Percentiles rank a stretch among this genome's conserved stretches.
phyloP scores from a whole-genome alignment of 2,329 filamentous ascomycete genomes.

The Aspergillus pseudotamarii region DNA sequence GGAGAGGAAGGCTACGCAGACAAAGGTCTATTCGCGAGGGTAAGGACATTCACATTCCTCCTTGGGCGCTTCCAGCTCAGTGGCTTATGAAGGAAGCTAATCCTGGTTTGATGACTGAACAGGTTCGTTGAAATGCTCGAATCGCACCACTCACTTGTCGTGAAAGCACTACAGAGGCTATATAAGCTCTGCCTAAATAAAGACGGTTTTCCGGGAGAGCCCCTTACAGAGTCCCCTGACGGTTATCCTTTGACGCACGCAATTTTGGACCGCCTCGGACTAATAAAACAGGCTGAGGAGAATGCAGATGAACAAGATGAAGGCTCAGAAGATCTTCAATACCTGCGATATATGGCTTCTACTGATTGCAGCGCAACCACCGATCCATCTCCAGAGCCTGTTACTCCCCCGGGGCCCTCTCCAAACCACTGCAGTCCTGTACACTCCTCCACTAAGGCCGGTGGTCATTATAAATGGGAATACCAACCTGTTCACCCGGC shows the following conservation, averaged over 20 bases:
- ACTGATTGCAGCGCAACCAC: slow-evolving; percentile 41
- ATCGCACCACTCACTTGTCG: slow-evolving; percentile 46
- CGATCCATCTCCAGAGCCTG: slow-evolving; percentile 42
- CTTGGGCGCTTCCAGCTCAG: background rate
- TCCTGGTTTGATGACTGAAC: background rate
- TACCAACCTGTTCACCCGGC: slow-evolving; percentile 24
- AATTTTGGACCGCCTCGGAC: slow-evolving; percentile 45
- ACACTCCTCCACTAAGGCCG: slow-evolving; percentile 20
- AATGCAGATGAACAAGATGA: slow-evolving; percentile 38
- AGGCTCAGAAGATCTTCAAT: slow-evolving; percentile 40
- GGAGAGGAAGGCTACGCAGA: slow-evolving; percentile 47
- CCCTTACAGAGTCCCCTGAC: slow-evolving; percentile 41
- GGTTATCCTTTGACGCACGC: slow-evolving; percentile 47
- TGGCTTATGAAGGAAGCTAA: slow-evolving; percentile 6
- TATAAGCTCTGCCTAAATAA: slow-evolving; percentile 47
- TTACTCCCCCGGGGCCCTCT: slow-evolving; percentile 36
- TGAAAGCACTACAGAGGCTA: slow-evolving; percentile 46
- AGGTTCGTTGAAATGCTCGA: slow-evolving; percentile 51
- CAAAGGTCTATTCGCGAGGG: slow-evolving; percentile 49
- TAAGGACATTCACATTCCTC: slow-evolving; percentile 22
- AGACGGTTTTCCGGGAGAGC: slow-evolving; percentile 47
- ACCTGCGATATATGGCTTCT: slow-evolving; percentile 38
- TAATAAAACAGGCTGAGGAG: slow-evolving; percentile 49
- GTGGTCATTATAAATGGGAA: slow-evolving; percentile 32
- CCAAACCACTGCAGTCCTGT: slow-evolving; percentile 26